Base-by-base conservation (phyloP, 2,329 filamentous ascomycete species). In the Paracoccidioides lutzii region DNA sequence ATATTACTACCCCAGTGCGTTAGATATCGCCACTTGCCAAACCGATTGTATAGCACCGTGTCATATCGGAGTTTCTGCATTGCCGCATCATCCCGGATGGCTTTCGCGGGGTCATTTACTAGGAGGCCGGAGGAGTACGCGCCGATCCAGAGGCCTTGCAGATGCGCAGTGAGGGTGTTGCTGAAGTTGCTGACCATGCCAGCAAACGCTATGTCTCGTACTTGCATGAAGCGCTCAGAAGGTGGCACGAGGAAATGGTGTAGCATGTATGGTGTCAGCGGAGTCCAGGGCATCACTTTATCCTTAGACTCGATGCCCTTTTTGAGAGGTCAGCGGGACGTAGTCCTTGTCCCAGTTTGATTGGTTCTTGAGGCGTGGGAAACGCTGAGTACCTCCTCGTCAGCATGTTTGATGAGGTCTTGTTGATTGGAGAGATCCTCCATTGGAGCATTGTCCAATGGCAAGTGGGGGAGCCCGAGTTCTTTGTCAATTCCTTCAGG, bases 1-100 rank as follows among this genome's bases (percentile, higher is more conserved):
- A 87, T 82, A 60, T 70, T 68, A 1, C 65, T 63, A 9, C 73
- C 74, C 0, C 85, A 85, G 63, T 81, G 83, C 0, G 49, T 52
- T 2, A 67, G 69, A 62, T 86, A 87, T 32, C 87, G 76, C 78
- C 83, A 84, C 60, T 77, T 81, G 4, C 84, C 83, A 65, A 85
- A 91, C 41, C 85, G 80, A 22, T 78, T 82, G 64, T 85, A 76
- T 49, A 89, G 71, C 30, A 83, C 77, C 0, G 83, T 81, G 61
- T 85, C 77, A 62, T 72, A 73, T 3, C 71, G 68, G 9, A 83
- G 49, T 32, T 22, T 22, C 10, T 32, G 15, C 49, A 52, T 52
- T 6, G 37, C 37, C 32, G 37, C 62, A 7, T 75, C 53, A 65
- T 72, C 61, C 30, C 53, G 15, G 62, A 49, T 45, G 58, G 46